Percentiles rank a stretch among this genome's conserved stretches.
Evolutionary conservation across 1,284 basidiomycete genomes (phyloP).

Genomic region (Ganoderma sinense): DNA sequence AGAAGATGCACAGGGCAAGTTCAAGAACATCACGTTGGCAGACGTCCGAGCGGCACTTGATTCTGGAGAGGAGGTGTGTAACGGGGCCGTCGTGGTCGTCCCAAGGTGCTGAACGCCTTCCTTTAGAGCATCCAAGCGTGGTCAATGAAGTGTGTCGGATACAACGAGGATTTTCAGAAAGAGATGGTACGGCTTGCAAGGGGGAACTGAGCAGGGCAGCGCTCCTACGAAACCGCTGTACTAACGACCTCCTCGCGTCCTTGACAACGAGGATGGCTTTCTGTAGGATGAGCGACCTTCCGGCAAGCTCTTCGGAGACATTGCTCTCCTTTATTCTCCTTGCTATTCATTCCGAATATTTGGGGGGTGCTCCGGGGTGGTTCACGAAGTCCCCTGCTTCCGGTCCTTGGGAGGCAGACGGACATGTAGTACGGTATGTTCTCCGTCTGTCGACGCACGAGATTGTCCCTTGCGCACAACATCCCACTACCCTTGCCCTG

Average conservation of each 20-base stretch:
- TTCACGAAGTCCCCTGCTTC: background rate
- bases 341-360: no score
- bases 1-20: slow-evolving; percentile 17
- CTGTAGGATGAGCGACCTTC: background rate
- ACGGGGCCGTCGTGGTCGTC: no score
- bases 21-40: slow-evolving; percentile 22
- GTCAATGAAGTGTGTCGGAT: slow-evolving; percentile 42
- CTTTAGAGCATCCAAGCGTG: slow-evolving; percentile 26
- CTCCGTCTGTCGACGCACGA: no score
- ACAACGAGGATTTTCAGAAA: slow-evolving; percentile 39
- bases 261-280: background rate
- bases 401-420: background rate
- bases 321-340: no score
- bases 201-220: background rate
- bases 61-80: slow-evolving; percentile 10
- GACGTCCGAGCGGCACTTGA: slow-evolving; percentile 10
- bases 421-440: no score
- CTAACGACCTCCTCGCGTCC: background rate
- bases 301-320: background rate
- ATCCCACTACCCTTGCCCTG: background rate
- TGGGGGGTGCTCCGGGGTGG: no score
- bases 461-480: no score
- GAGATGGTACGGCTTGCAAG: slow-evolving; percentile 9
- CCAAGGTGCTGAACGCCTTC: background rate
- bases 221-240: background rate